Evolutionary conservation across 495 filamentous ascomycete species (phyloP).

Genomic region (Corynascus novoguineensis): DNA sequence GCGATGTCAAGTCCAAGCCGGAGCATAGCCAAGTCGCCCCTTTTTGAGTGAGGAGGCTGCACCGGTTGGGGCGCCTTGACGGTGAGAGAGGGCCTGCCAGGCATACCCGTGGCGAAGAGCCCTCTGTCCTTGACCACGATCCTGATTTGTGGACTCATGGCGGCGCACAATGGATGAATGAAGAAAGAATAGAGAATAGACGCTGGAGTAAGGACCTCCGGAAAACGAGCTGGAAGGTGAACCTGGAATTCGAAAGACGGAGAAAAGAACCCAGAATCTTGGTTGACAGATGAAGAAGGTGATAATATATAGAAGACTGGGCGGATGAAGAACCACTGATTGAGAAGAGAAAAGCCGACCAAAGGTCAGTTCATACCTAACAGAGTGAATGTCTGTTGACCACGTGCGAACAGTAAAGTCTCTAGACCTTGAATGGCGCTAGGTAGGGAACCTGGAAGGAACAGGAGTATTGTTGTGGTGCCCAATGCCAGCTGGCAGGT

Average conservation of each 20-base stretch:
- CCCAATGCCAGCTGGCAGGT: constrained; percentile 27
- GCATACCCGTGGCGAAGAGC: background rate
- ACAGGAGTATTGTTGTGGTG: constrained; percentile 10
- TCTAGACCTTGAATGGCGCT: background rate
- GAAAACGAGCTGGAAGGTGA: background rate
- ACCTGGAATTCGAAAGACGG: background rate
- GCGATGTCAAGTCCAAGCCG: constrained; percentile 23
- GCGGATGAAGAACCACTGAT: background rate
- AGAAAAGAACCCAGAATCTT: background rate
- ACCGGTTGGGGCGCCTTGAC: background rate
- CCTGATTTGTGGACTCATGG: constrained; percentile 9
- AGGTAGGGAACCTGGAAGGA: background rate
- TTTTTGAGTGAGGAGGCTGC: constrained; percentile 14
- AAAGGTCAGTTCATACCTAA: constrained; percentile 7
- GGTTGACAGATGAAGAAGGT: background rate
- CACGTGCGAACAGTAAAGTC: background rate
- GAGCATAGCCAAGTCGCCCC: constrained; percentile 14
- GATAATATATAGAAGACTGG: background rate
- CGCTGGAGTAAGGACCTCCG: background rate
- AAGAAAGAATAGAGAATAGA: background rate
- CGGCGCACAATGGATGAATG: background rate
- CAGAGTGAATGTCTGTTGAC: background rate
- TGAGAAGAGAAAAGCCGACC: background rate
- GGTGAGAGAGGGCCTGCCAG: background rate
- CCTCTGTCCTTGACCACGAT: constrained; percentile 8